A percentile compares a stretch with the other conserved stretches of the same genome.
phyloP scores from a whole-genome alignment of 2,329 filamentous ascomycete species.

The Aspergillus sp. region DNA sequence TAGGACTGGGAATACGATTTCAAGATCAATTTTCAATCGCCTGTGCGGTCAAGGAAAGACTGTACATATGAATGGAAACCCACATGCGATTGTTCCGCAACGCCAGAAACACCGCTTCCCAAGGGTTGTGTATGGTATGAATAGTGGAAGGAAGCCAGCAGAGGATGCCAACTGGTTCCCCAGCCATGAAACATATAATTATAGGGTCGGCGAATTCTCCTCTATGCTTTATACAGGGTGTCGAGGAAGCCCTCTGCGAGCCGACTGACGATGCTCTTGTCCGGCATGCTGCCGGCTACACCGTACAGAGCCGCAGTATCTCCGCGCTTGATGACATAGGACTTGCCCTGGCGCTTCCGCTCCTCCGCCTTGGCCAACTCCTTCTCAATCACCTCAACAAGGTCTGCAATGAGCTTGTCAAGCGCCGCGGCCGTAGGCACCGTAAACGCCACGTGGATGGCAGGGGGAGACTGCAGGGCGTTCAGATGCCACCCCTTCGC shows the following conservation, averaged over 20 bases:
- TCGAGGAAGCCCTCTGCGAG: conserved; percentile 89
- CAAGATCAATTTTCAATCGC: not conserved
- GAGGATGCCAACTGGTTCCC: not conserved
- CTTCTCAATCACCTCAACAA: conserved; percentile 56
- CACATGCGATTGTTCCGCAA: not conserved
- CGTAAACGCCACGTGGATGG: conserved; percentile 92
- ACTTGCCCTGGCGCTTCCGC: conserved; percentile 60
- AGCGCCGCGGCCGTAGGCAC: conserved; percentile 78
- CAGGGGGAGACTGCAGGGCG: conserved; percentile 84
- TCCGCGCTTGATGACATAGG: conserved; percentile 50
- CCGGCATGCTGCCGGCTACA: conserved; percentile 89
- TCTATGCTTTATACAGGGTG: conserved; percentile 80
- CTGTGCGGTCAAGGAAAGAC: not conserved
- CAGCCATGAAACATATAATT: not conserved
- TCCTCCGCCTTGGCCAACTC: conserved; percentile 81
- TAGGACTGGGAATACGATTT: conserved; percentile 2
- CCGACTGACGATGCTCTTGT: conserved; percentile 92
- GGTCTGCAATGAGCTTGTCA: conserved; percentile 74
- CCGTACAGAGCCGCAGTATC: conserved; percentile 90
- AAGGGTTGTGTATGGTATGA: not conserved
- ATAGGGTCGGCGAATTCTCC: not conserved
- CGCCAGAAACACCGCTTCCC: conserved; percentile 14
- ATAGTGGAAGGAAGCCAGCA: not conserved
- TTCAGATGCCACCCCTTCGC: conserved; percentile 92
- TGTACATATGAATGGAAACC: not conserved